Base-by-base conservation (phyloP, 169 alveolate genomes). In the Plasmodium gaboni region DNA sequence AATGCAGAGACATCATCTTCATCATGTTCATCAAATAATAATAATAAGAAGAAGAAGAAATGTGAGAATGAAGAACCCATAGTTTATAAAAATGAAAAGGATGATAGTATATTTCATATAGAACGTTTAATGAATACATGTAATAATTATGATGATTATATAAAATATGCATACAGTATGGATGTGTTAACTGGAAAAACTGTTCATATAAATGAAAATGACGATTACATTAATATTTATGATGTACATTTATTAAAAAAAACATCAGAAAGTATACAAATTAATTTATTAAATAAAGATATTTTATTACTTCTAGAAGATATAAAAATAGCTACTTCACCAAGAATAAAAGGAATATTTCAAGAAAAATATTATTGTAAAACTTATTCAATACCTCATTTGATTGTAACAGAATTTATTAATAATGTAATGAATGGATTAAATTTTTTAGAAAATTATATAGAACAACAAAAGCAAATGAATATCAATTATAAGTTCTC, bases 351-450 rank as follows among this genome's bases (percentile, higher is more conserved):
- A 32, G 87, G 48, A 1, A 70, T 85, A 13, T 85, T 85, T 70
- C 73, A 85, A 38, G 92, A 85, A 59, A 85, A 85, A 17, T 85
- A 85, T 70, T 85, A 85, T 70, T 69, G 92, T 51, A 85, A 85
- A 60, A 85, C 92, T 0, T 85, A 85, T 70, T 85, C 92, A 17
- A 85, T 68, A 0, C 92, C 92, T 3, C 92, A 85, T 59, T 69
- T 59, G 19, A 85, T 85, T 9, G 57, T 85, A 2, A 85, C 87
- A 50, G 44, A 57, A 70, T 85, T 85, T 85, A 59, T 85, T 59
- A 69, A 63, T 32, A 61, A 85, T 71, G 68, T 85, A 42, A 70
- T 71, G 64, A 22, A 19, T 17, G 92, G 76, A 10, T 63, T 85
- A 53, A 55, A 85, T 48, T 85, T n/a, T 70, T 38, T 85, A 1